Evolutionary conservation across 352 stramenopile species (phyloP).

Genomic region (Phytophthora capsici): DNA sequence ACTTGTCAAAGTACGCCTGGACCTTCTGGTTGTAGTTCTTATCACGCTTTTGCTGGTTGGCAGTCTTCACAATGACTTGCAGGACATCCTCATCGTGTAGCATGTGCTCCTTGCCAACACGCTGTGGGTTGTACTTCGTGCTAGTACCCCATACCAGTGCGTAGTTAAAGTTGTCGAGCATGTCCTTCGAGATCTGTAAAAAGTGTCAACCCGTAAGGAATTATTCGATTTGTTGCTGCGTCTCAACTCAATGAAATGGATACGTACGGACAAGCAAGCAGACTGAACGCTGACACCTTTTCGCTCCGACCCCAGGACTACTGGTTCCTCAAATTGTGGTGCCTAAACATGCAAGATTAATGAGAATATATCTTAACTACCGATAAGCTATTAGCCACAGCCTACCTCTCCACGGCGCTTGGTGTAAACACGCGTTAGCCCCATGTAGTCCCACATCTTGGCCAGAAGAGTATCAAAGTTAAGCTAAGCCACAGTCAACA

Average conservation of each 20-base stretch:
- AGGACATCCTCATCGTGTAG: slow-evolving; percentile 98
- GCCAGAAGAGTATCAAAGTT: slow-evolving; percentile 96
- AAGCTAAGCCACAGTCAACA: slow-evolving; percentile 69
- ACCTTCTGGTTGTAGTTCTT: slow-evolving; percentile 97
- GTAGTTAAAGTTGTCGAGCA: slow-evolving; percentile 98
- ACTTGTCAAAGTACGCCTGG: slow-evolving; percentile 97
- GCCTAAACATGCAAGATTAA: slow-evolving; percentile 29
- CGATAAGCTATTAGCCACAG: not conserved
- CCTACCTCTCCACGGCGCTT: slow-evolving; percentile 87
- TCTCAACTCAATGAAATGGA: not conserved
- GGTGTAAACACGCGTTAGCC: slow-evolving; percentile 89
- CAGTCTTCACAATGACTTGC: slow-evolving; percentile 98
- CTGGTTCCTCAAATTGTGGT: slow-evolving; percentile 79
- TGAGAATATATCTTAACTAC: too few relatives aligned
- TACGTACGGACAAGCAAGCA: slow-evolving; percentile 84
- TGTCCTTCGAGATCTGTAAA: slow-evolving; percentile 88
- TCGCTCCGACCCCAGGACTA: slow-evolving; percentile 85
- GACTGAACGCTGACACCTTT: slow-evolving; percentile 84
- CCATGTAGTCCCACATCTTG: slow-evolving; percentile 93
- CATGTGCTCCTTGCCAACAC: slow-evolving; percentile 94
- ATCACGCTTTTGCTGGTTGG: slow-evolving; percentile 98
- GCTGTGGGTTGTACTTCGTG: slow-evolving; percentile 98
- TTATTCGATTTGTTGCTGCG: not conserved
- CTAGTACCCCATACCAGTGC: slow-evolving; percentile 98
- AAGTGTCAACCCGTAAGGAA: not conserved